phyloP scores from a whole-genome alignment of 169 alveolate species.

The Plasmodium blacklocki region DNA sequence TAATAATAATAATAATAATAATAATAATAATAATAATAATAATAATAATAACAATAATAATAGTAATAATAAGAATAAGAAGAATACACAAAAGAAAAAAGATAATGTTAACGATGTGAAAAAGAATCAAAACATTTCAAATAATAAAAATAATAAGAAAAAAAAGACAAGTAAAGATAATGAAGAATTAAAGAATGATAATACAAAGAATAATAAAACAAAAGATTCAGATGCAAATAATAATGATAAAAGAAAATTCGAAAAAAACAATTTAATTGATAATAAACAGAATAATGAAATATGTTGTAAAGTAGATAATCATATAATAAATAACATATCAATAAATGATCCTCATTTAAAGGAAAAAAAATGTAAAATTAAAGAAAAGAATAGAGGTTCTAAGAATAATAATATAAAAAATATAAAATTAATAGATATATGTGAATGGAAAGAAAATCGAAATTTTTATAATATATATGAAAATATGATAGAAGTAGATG shows the following conservation, averaged over 20 bases:
- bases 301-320: background rate
- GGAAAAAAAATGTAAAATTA: background rate
- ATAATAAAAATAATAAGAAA: slow-evolving; percentile 25
- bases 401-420: slow-evolving; percentile 30
- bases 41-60: too few species aligned
- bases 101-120: too few species aligned
- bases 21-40: background rate
- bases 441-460: slow-evolving; percentile 35
- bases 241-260: background rate
- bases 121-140: background rate
- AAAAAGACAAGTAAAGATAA: slow-evolving; percentile 7
- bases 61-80: background rate
- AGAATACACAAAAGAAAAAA: too few species aligned
- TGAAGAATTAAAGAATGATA: background rate
- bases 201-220: slow-evolving; percentile 8
- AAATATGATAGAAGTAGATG: slow-evolving; percentile 80
- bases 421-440: slow-evolving; percentile 34
- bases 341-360: background rate
- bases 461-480: slow-evolving; percentile 37
- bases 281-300: slow-evolving; percentile 2
- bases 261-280: background rate
- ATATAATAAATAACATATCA: background rate
- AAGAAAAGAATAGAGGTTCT: background rate
- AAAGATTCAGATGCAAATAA: slow-evolving; percentile 10
- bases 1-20: background rate